A percentile compares a stretch with the other conserved stretches of the same genome.
phyloP scores from a whole-genome alignment of 2,329 filamentous ascomycete species.

The Pseudonectria foliicola region DNA sequence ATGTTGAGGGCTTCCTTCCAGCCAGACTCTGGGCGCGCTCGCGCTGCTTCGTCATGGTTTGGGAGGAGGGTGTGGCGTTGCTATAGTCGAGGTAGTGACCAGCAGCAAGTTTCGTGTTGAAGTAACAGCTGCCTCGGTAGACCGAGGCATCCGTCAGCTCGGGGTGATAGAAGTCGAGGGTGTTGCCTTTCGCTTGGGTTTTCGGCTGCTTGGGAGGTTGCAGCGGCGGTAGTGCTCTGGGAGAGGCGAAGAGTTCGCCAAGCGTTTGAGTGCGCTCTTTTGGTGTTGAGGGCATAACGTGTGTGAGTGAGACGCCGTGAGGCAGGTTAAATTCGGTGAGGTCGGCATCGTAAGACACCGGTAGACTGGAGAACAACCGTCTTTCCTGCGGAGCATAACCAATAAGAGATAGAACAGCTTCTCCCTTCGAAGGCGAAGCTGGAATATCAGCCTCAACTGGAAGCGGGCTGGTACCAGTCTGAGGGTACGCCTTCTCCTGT shows the following conservation, averaged over 20 bases:
- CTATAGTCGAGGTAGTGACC: constrained; percentile 67
- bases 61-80: constrained; percentile 51
- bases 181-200: constrained; percentile 56
- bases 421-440: constrained; percentile 36
- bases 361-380: constrained; percentile 82
- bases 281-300: constrained; percentile 26
- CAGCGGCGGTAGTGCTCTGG: constrained; percentile 55
- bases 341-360: constrained; percentile 24
- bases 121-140: constrained; percentile 53
- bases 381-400: constrained; percentile 67
- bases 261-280: constrained; percentile 54
- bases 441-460: constrained; percentile 34
- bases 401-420: constrained; percentile 64
- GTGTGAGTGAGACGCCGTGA: constrained; percentile 55
- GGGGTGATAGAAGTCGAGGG: constrained; percentile 47
- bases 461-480: constrained; percentile 29
- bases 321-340: constrained; percentile 52
- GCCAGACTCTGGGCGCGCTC: constrained; percentile 64
- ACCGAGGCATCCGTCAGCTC: constrained; percentile 48
- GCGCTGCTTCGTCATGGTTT: constrained; percentile 56
- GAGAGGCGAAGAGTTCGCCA: constrained; percentile 66
- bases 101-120: constrained; percentile 55
- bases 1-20: constrained; percentile 49
- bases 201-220: constrained; percentile 68
- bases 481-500: constrained; percentile 50